A percentile compares a stretch with the other conserved stretches of the same genome.
phyloP scores from a whole-genome alignment of 352 stramenopile genomes.

The Phytophthora boehmeriae region DNA sequence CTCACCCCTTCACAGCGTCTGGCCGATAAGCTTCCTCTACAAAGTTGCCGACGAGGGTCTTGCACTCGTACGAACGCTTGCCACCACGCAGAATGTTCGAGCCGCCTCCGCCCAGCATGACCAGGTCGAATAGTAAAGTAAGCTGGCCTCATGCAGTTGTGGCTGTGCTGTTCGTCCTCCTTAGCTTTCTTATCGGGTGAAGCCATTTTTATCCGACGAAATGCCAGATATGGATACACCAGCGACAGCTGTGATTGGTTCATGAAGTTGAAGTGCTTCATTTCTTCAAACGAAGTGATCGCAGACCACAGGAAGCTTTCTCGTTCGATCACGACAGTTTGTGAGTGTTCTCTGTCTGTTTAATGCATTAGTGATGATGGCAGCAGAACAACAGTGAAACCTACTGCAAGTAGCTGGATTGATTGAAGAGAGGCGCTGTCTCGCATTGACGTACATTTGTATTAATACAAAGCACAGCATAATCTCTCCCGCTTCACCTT shows the following conservation, averaged over 20 bases:
- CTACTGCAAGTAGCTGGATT: no score
- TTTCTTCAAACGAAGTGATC: background rate
- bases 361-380: no score
- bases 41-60: constrained; percentile 83
- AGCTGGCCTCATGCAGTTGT: background rate
- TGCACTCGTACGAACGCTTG: constrained; percentile 80
- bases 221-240: constrained; percentile 11
- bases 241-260: constrained; percentile 13
- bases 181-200: background rate
- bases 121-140: background rate
- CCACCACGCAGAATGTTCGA: constrained; percentile 84
- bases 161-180: background rate
- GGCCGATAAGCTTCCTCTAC: constrained; percentile 80
- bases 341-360: no score
- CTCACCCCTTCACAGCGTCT: constrained; percentile 46
- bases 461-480: no score
- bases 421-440: no score
- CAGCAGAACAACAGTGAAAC: no score
- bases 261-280: constrained; percentile 4
- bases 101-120: constrained; percentile 57
- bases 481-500: constrained; percentile 4
- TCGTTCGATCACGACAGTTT: no score
- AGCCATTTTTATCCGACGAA: constrained; percentile 7
- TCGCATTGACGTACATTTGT: no score
- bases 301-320: no score